Base-by-base conservation (phyloP, 768 basidiomycete species). In the Naganishia vaughanmartiniae region DNA sequence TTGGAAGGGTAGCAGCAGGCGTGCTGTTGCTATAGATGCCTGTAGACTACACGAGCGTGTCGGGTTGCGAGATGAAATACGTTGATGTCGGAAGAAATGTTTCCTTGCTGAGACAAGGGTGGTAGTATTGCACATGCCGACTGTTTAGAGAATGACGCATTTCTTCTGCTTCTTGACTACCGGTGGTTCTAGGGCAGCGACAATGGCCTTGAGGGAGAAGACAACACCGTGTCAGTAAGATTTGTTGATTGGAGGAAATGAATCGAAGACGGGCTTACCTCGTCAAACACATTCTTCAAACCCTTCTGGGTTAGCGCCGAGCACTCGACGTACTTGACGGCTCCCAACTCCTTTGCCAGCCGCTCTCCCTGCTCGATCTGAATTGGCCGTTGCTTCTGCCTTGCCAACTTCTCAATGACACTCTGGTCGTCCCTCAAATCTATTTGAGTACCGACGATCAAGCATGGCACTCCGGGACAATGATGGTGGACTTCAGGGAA, bases 401-500 rank as follows among this genome's bases (percentile, higher is more conserved):
- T 87, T 55, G 88, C 87, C 57, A 98, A 86, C 85, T 98, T 99
- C 84, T 98, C 95, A 76, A 90, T 87, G 74, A 98, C 94, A 80
- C 89, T 88, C 30, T 86, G 83, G 79, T 99, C 96, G 77, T 97
- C 94, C 81, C 95, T 87, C 83, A 99, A 82, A 87, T 99, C 96
- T 80, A 96, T 86, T 84, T 99, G 96, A 57, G 96, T 99, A 74
- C 96, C 96, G 69, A 99, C 95, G 79, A 99, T 97, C 78, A 99
- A 88, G 87, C 95, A 97, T 75, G 95, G 94, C 70, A 97, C 95
- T 60, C 96, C 95, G 19, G 96, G 96, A 86, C 96, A 99, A 80
- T 99, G 96, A 81, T 98, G 96, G 81, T 94, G 94, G 66, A 99
- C 95, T 84, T 99, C 96, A 6, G 96, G 96, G 87, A 98, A 96